Percentiles rank a stretch among this genome's conserved stretches.
Conservation (phyloP, 2,329 filamentous ascomycete species). For the Aspergillus caelatus region DNA sequence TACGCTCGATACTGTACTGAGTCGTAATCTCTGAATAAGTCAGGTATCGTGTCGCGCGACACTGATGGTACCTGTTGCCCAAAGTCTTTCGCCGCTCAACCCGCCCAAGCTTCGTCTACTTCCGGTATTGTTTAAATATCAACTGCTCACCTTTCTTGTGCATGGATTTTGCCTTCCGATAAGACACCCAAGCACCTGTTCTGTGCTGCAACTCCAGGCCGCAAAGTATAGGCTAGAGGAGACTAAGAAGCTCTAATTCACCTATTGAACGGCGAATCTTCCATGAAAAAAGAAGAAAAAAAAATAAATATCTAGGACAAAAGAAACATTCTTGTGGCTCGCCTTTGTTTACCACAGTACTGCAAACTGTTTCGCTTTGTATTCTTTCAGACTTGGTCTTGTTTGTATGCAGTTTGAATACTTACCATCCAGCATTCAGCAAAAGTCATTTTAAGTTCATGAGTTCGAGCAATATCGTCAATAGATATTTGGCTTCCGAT, state of each 20-base stretch:
- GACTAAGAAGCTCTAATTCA: not conserved
- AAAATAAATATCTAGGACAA: not conserved
- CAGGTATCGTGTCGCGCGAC: not conserved
- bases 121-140: not conserved
- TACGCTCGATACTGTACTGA: not conserved
- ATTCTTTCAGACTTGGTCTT: slow-evolving; percentile 32
- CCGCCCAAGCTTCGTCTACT: not conserved
- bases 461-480: slow-evolving; percentile 27
- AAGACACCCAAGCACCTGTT: not conserved
- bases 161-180: not conserved
- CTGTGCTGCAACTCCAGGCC: not conserved
- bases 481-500: slow-evolving; percentile 31
- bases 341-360: slow-evolving; percentile 19
- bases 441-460: slow-evolving; percentile 27
- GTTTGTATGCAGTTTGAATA: slow-evolving; percentile 39
- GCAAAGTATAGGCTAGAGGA: not conserved
- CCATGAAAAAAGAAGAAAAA: not conserved
- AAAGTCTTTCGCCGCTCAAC: not conserved
- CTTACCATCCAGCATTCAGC: slow-evolving; percentile 31
- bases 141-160: not conserved
- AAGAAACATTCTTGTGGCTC: not conserved
- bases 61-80: not conserved
- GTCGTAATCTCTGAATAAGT: not conserved
- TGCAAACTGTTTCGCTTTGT: slow-evolving; percentile 30
- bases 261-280: not conserved